phyloP scores from a whole-genome alignment of 495 filamentous ascomycete genomes.

The Aspergillus funiculosus region DNA sequence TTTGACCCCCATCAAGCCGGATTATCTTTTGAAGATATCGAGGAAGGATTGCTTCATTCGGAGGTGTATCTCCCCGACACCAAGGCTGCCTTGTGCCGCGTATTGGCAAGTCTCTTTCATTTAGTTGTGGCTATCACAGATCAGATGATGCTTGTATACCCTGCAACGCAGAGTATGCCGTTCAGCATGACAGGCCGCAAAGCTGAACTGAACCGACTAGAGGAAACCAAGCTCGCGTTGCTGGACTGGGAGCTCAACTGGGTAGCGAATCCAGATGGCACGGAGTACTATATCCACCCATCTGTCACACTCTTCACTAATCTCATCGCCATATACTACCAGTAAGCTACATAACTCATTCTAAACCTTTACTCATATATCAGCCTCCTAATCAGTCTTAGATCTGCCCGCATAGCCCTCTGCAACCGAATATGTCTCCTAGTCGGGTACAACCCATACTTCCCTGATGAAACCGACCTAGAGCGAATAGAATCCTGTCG shows the following conservation, averaged over 20 bases:
- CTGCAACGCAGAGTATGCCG: background rate
- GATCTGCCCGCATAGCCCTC: conserved; percentile 16
- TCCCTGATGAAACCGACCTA: conserved; percentile 7
- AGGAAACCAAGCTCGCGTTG: conserved; percentile 12
- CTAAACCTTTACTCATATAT: no score
- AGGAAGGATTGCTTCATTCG: conserved; percentile 10
- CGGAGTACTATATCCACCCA: conserved; percentile 15
- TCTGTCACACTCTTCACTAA: conserved; percentile 14
- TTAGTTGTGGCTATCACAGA: conserved; percentile 12
- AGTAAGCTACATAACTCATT: background rate
- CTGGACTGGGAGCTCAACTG: conserved; percentile 16
- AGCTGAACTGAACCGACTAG: conserved; percentile 1
- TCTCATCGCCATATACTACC: conserved; percentile 15
- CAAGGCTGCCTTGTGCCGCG: conserved; percentile 10
- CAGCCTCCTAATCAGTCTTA: background rate
- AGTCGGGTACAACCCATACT: conserved; percentile 3
- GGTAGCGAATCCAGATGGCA: conserved; percentile 12
- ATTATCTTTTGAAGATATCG: conserved; percentile 9
- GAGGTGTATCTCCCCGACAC: conserved; percentile 14
- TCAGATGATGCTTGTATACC: conserved; percentile 11
- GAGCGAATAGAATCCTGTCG: conserved; percentile 12
- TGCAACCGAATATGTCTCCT: conserved; percentile 16
- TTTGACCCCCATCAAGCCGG: conserved; percentile 15
- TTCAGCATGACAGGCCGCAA: conserved; percentile 1
- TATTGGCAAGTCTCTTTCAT: conserved; percentile 14